Conservation (phyloP, 352 stramenopile genomes). For the Globisporangium lucens region DNA sequence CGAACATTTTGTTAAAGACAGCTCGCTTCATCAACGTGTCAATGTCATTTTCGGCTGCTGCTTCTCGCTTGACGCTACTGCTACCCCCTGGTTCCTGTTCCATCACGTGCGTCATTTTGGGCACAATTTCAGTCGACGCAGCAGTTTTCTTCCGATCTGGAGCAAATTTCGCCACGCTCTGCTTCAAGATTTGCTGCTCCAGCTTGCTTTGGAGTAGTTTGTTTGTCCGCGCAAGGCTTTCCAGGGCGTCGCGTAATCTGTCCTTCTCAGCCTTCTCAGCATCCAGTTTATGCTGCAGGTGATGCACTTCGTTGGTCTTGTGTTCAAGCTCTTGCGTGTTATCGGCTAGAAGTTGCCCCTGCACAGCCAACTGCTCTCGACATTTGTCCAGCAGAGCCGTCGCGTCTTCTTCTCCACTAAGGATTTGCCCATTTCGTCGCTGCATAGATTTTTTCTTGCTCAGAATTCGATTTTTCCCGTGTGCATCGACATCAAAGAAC, state of each 20-base stretch:
- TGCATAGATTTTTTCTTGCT: slow-evolving; percentile 50
- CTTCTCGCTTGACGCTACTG: neutral
- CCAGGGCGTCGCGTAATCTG: slow-evolving; percentile 34
- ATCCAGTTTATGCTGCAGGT: slow-evolving; percentile 35
- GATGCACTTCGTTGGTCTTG: slow-evolving; percentile 41
- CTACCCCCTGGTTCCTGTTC: neutral
- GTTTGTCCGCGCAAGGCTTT: slow-evolving; percentile 58
- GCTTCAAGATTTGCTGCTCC: slow-evolving; percentile 68
- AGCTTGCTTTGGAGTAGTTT: slow-evolving; percentile 56
- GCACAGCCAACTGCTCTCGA: slow-evolving; percentile 48
- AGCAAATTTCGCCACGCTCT: slow-evolving; percentile 31
- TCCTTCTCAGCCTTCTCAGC: slow-evolving; percentile 29
- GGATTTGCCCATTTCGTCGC: slow-evolving; percentile 29
- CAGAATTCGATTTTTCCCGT: slow-evolving; percentile 31
- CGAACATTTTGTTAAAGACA: neutral
- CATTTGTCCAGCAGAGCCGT: slow-evolving; percentile 33
- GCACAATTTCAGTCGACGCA: neutral
- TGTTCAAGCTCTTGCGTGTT: slow-evolving; percentile 64
- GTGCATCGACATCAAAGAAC: slow-evolving; percentile 55
- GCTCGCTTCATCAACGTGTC: slow-evolving; percentile 8
- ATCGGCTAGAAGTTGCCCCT: slow-evolving; percentile 50
- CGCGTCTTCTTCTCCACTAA: slow-evolving; percentile 31
- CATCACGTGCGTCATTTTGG: neutral
- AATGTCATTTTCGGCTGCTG: neutral
- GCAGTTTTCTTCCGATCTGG: slow-evolving; percentile 25